Evolutionary conservation across 2,329 filamentous ascomycete species (phyloP).

Genomic region (Ophiobolus disseminans): DNA sequence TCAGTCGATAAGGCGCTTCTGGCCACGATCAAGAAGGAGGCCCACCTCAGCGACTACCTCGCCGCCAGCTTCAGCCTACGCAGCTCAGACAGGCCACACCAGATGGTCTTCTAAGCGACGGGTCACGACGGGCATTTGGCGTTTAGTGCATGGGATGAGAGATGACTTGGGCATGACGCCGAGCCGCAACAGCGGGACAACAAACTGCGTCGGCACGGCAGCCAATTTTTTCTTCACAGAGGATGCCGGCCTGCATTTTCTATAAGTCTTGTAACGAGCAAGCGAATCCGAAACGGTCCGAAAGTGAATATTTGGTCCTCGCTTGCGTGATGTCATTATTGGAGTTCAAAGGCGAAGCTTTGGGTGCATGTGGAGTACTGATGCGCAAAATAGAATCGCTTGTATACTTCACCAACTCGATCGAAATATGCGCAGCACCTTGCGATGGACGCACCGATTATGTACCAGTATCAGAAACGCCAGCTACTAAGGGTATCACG

Average conservation of each 20-base stretch:
- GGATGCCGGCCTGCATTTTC: slow-evolving; percentile 50
- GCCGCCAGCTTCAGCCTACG: slow-evolving; percentile 96
- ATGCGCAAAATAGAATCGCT: slow-evolving; percentile 39
- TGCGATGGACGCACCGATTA: too few species aligned
- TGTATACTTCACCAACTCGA: slow-evolving; percentile 15
- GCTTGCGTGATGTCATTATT: slow-evolving; percentile 45
- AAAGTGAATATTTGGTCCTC: slow-evolving; percentile 44
- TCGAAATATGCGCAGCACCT: too few species aligned
- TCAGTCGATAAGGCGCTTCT: slow-evolving; percentile 95
- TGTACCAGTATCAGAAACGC: not conserved
- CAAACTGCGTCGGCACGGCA: slow-evolving; percentile 43
- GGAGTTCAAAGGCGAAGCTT: slow-evolving; percentile 31
- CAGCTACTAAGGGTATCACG: too few species aligned
- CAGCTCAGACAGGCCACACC: slow-evolving; percentile 99
- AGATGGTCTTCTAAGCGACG: slow-evolving; percentile 91
- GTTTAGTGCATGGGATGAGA: slow-evolving; percentile 52
- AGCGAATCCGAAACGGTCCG: slow-evolving; percentile 51
- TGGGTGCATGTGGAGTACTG: slow-evolving; percentile 35
- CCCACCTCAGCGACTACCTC: slow-evolving; percentile 92
- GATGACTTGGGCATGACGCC: slow-evolving; percentile 50
- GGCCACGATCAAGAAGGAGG: slow-evolving; percentile 97
- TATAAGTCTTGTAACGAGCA: slow-evolving; percentile 51
- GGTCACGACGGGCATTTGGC: slow-evolving; percentile 46
- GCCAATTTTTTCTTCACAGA: slow-evolving; percentile 49
- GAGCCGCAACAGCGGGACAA: slow-evolving; percentile 50